These are phyloP conservation scores for Candida sp. DNA, from an alignment of 1,139 yeast genomes.

Conservation along the genomic window DNA sequence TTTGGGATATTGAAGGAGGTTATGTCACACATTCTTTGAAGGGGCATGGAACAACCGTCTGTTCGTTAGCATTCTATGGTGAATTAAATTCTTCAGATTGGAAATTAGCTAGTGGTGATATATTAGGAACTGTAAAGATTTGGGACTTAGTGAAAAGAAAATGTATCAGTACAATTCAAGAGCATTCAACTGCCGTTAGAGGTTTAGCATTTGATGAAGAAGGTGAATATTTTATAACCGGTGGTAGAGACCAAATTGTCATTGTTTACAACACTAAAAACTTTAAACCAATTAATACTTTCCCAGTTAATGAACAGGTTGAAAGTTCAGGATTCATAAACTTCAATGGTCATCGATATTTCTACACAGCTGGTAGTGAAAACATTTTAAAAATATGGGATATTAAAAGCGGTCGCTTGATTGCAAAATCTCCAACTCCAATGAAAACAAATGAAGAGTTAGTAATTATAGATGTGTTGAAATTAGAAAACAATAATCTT, in stretches of 20 bases:
- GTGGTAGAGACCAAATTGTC: constrained; percentile 86
- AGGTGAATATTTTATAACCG: constrained; percentile 63
- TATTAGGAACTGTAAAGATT: constrained; percentile 79
- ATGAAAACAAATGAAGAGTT: constrained; percentile 64
- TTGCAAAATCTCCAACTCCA: constrained; percentile 49
- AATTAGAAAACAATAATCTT: constrained; percentile 18
- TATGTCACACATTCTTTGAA: constrained; percentile 85
- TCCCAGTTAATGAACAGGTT: constrained; percentile 75
- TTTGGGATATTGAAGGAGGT: constrained; percentile 90
- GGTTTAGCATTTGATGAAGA: constrained; percentile 65
- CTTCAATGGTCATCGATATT: constrained; percentile 27
- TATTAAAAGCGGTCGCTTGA: constrained; percentile 27
- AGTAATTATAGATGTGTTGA: constrained; percentile 56
- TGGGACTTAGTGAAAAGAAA: constrained; percentile 91
- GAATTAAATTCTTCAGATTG: constrained; percentile 67
- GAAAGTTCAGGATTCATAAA: constrained; percentile 72
- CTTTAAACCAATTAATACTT: constrained; percentile 58
- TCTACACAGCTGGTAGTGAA: constrained; percentile 82
- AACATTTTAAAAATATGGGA: constrained; percentile 68
- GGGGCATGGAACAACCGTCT: constrained; percentile 94
- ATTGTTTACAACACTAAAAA: constrained; percentile 57
- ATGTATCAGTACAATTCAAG: constrained; percentile 58
- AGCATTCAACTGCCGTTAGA: constrained; percentile 84
- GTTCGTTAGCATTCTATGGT: constrained; percentile 74
- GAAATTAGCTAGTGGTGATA: constrained; percentile 84